Conservation (phyloP, 805 yeast genomes). For the Wickerhamomyces silvicola region DNA sequence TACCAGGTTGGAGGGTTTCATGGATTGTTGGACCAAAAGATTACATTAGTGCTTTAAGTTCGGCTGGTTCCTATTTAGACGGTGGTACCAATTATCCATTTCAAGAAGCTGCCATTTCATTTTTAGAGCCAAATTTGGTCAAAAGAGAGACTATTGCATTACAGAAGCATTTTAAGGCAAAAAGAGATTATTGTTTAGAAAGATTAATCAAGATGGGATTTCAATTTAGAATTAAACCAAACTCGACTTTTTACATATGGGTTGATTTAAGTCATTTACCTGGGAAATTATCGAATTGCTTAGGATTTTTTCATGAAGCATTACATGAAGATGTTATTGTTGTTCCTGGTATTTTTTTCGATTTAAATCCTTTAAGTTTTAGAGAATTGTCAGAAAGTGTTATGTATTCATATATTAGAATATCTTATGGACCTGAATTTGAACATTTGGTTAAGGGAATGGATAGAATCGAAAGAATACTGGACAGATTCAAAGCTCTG, state of each 20-base stretch:
- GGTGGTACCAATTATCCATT: constrained; percentile 59
- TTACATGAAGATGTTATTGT: constrained; percentile 52
- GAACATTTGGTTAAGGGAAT: constrained; percentile 44
- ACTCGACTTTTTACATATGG: constrained; percentile 57
- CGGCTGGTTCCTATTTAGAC: constrained; percentile 55
- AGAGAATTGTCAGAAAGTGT: constrained; percentile 47
- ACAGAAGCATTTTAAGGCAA: constrained; percentile 49
- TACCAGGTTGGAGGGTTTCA: constrained; percentile 61
- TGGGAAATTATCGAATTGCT: constrained; percentile 47
- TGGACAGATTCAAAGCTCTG: constrained; percentile 35
- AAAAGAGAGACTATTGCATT: constrained; percentile 49
- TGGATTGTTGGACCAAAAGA: constrained; percentile 61
- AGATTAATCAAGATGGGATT: constrained; percentile 50
- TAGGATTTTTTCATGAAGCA: constrained; percentile 60
- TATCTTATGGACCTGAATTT: constrained; percentile 56
- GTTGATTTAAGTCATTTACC: constrained; percentile 49
- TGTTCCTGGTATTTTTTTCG: constrained; percentile 59
- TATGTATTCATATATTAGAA: constrained; percentile 52
- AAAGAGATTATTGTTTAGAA: constrained; percentile 47
- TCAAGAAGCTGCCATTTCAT: constrained; percentile 52
- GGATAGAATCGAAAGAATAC: constrained; percentile 52
- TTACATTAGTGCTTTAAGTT: constrained; percentile 45
- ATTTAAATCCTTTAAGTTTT: constrained; percentile 46
- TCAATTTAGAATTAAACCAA: constrained; percentile 42
- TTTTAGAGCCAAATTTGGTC: constrained; percentile 45